Conservation (phyloP, 768 basidiomycete genomes). For the Russula compacta region DNA sequence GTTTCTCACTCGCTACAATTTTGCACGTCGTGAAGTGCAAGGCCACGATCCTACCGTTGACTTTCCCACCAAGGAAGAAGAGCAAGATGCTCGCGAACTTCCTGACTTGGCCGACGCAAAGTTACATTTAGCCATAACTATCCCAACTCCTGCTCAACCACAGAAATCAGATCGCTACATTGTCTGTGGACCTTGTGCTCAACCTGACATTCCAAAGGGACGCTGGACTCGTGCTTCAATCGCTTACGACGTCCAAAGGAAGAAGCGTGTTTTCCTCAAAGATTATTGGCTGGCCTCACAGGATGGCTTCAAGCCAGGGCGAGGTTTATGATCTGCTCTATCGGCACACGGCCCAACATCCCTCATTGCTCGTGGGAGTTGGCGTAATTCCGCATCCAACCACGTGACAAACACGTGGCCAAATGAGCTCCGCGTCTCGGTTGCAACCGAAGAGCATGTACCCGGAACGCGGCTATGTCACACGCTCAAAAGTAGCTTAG, state of each 20-base stretch:
- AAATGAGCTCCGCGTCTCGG: too few relatives aligned
- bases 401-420: too few relatives aligned
- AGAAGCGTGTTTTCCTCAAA: not conserved
- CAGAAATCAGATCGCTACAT: not conserved
- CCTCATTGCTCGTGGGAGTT: too few relatives aligned
- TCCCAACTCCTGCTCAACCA: not conserved
- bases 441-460: too few relatives aligned
- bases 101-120: not conserved
- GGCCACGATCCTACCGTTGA: not conserved
- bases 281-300: not conserved
- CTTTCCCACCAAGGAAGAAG: not conserved
- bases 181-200: not conserved
- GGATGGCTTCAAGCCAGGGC: too few relatives aligned
- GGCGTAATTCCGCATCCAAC: too few relatives aligned
- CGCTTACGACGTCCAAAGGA: not conserved
- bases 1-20: not conserved
- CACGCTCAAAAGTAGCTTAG: too few relatives aligned
- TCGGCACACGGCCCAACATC: too few relatives aligned
- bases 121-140: not conserved
- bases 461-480: too few relatives aligned
- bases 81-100: not conserved
- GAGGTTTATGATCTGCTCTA: too few relatives aligned
- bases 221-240: not conserved
- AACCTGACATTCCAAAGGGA: not conserved
- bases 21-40: not conserved